Percentiles rank a stretch among this genome's conserved stretches.
Conservation (phyloP, 805 yeast genomes). For the Torulaspora delbrueckii region DNA sequence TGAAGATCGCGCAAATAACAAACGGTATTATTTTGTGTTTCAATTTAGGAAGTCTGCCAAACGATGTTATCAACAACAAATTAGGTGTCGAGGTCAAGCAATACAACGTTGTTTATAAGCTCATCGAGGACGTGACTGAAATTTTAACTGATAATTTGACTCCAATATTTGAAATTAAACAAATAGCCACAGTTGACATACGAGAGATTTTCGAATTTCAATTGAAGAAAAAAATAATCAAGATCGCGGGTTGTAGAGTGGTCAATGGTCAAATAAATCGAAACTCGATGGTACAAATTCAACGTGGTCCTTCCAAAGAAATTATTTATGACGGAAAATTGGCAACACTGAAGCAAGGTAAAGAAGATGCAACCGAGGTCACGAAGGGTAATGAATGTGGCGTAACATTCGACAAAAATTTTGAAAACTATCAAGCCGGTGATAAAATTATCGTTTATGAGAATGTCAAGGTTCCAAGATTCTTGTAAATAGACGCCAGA, state of each 20-base stretch:
- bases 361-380: conserved; percentile 72
- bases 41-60: conserved; percentile 59
- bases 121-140: conserved; percentile 77
- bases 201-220: conserved; percentile 67
- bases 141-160: conserved; percentile 55
- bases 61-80: conserved; percentile 49
- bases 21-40: conserved; percentile 73
- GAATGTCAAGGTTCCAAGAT: conserved; percentile 54
- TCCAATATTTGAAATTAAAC: conserved; percentile 63
- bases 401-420: conserved; percentile 53
- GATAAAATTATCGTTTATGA: conserved; percentile 74
- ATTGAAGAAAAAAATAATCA: conserved; percentile 51
- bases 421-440: conserved; percentile 67
- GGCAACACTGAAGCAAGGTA: conserved; percentile 71
- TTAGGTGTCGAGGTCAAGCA: conserved; percentile 58
- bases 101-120: conserved; percentile 78
- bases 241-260: conserved; percentile 87
- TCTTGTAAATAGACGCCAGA: conserved; percentile 32
- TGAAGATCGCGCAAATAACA: conserved; percentile 64
- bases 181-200: conserved; percentile 60
- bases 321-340: conserved; percentile 51
- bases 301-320: conserved; percentile 44
- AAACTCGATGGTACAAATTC: conserved; percentile 52
- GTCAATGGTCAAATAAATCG: conserved; percentile 60
- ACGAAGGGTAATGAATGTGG: conserved; percentile 92